Conservation (phyloP, 345 rosid species). For the Brassica carinata region DNA sequence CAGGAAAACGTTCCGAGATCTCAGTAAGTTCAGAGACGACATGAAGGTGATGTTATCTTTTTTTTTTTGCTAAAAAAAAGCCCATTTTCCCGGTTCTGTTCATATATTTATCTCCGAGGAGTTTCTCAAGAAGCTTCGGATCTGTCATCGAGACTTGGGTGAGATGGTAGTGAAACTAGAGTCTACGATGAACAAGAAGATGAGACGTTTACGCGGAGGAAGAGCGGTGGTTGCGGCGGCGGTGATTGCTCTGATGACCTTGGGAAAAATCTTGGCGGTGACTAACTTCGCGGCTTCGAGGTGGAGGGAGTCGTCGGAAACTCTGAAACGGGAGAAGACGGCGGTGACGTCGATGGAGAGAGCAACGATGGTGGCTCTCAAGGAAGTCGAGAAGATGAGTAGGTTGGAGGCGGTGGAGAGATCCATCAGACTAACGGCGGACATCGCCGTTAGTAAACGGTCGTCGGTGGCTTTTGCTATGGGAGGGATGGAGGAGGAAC, state of each 20-base stretch:
- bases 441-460: conserved; percentile 1
- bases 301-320: not conserved
- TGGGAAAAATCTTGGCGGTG: not conserved
- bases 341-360: conserved; percentile 28
- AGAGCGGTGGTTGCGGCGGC: not conserved
- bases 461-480: not conserved
- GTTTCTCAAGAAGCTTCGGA: not conserved
- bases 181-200: conserved; percentile 18
- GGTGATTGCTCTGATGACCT: not conserved
- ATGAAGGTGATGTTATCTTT: not conserved
- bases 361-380: conserved; percentile 8
- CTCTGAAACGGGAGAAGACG: conserved; percentile 12
- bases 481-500: conserved; percentile 1
- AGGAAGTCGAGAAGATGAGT: not conserved
- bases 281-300: not conserved
- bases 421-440: not conserved
- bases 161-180: conserved; percentile 10
- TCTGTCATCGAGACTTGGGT: conserved; percentile 7
- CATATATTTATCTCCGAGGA: no score
- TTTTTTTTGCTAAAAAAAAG: no score
- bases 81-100: no score
- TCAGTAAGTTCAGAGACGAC: not conserved
- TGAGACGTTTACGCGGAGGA: conserved; percentile 1
- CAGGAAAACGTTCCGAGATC: not conserved
- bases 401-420: conserved; percentile 16